phyloP scores from a whole-genome alignment of 1,139 yeast species.

The Eremothecium coryli region DNA sequence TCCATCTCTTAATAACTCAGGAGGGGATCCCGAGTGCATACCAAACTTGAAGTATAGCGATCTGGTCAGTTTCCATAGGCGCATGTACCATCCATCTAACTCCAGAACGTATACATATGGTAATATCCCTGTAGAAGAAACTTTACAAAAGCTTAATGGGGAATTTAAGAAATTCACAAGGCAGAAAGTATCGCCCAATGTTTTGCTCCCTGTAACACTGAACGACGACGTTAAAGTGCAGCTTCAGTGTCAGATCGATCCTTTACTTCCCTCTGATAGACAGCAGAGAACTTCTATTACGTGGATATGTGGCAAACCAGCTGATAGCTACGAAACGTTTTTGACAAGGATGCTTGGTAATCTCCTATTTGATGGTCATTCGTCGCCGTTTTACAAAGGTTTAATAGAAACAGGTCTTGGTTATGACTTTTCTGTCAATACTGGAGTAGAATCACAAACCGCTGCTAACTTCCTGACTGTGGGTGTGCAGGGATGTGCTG shows the following conservation, averaged over 20 bases:
- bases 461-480: conserved; percentile 70
- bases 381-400: conserved; percentile 78
- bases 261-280: conserved; percentile 61
- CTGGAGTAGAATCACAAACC: conserved; percentile 81
- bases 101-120: conserved; percentile 86
- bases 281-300: conserved; percentile 78
- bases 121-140: conserved; percentile 53
- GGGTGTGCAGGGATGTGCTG: conserved; percentile 72
- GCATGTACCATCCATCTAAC: conserved; percentile 83
- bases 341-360: conserved; percentile 64
- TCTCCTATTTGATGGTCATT: conserved; percentile 81
- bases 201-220: conserved; percentile 40
- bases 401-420: conserved; percentile 80
- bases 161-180: conserved; percentile 48
- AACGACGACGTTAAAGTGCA: conserved; percentile 31
- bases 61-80: conserved; percentile 61
- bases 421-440: conserved; percentile 76
- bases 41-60: conserved; percentile 68
- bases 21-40: conserved; percentile 85
- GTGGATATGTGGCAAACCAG: conserved; percentile 75
- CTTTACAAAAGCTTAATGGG: conserved; percentile 48
- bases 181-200: conserved; percentile 27
- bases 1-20: conserved; percentile 79
- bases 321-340: conserved; percentile 60
- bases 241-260: conserved; percentile 71